Evolutionary conservation across 768 basidiomycete species (phyloP).

Genomic region (Leccinum incarnatum): DNA sequence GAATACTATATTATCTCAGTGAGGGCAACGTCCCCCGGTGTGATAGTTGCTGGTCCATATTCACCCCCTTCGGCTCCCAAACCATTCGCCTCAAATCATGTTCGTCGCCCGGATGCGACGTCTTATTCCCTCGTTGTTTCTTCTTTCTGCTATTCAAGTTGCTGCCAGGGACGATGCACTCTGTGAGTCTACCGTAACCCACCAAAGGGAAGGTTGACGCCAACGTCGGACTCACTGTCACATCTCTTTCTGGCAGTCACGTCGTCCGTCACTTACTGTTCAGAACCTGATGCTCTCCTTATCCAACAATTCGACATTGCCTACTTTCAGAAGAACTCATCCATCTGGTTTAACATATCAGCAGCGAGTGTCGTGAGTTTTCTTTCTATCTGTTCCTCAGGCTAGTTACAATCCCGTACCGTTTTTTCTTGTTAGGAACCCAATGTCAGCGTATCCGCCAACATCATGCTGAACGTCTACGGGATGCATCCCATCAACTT

Average conservation of each 20-base stretch:
- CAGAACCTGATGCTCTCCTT: slow-evolving; percentile 75
- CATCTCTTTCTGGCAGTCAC: slow-evolving; percentile 50
- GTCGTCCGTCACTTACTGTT: slow-evolving; percentile 85
- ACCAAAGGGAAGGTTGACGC: neutral
- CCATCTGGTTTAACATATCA: slow-evolving; percentile 80
- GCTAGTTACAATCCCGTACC: slow-evolving; percentile 11
- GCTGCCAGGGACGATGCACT: slow-evolving; percentile 53
- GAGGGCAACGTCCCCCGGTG: slow-evolving; percentile 9
- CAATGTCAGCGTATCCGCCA: slow-evolving; percentile 79
- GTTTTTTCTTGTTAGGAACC: slow-evolving; percentile 46
- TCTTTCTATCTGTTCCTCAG: neutral
- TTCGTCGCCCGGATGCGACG: slow-evolving; percentile 79
- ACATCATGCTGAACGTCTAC: slow-evolving; percentile 83
- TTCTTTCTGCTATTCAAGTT: slow-evolving; percentile 38
- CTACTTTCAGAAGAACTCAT: slow-evolving; percentile 68
- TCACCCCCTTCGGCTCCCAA: slow-evolving; percentile 12
- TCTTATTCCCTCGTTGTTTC: slow-evolving; percentile 39
- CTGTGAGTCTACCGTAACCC: slow-evolving; percentile 45
- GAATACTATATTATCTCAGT: slow-evolving; percentile 23
- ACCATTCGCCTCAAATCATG: slow-evolving; percentile 42
- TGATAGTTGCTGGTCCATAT: slow-evolving; percentile 30
- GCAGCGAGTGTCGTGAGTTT: slow-evolving; percentile 80
- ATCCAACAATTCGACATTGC: slow-evolving; percentile 74
- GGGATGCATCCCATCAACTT: slow-evolving; percentile 79
- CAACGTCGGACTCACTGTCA: slow-evolving; percentile 1